Conservation (phyloP, 768 basidiomycete genomes). For the Boletus patriciae region DNA sequence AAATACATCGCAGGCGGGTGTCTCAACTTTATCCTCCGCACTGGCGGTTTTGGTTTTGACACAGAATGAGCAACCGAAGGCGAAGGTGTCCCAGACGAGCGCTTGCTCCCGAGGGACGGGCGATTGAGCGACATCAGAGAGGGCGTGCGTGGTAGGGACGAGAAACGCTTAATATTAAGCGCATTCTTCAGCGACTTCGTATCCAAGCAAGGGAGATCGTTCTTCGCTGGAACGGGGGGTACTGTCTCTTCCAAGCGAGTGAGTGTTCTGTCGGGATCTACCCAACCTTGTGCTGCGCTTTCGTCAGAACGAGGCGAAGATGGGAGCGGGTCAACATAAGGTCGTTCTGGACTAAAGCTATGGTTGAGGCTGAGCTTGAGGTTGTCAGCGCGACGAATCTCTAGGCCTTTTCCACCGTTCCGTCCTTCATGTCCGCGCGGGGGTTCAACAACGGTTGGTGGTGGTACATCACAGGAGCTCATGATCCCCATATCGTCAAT, state of each 20-base stretch:
- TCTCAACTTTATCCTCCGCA: slow-evolving; percentile 35
- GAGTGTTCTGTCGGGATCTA: slow-evolving; percentile 21
- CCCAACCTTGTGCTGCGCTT: slow-evolving; percentile 14
- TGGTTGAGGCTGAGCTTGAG: slow-evolving; percentile 2
- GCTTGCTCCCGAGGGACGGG: slow-evolving; percentile 22
- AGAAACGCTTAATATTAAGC: slow-evolving; percentile 43
- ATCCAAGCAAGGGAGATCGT: slow-evolving; percentile 24
- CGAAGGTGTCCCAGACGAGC: slow-evolving; percentile 26
- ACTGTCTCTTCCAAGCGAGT: slow-evolving; percentile 18
- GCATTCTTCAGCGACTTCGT: slow-evolving; percentile 27
- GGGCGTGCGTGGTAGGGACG: slow-evolving; percentile 66
- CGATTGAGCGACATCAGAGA: slow-evolving; percentile 48
- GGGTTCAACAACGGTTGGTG: slow-evolving; percentile 42
- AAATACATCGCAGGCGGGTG: slow-evolving; percentile 72
- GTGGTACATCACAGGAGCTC: slow-evolving; percentile 33
- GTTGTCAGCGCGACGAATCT: slow-evolving; percentile 32
- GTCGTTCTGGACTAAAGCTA: slow-evolving; percentile 16
- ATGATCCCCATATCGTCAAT: slow-evolving; percentile 42
- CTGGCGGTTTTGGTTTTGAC: slow-evolving; percentile 18
- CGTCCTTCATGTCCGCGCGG: slow-evolving; percentile 36
- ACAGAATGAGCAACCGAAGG: slow-evolving; percentile 37
- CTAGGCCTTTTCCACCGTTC: slow-evolving; percentile 26
- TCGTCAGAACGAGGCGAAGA: slow-evolving; percentile 25
- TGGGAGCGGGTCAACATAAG: slow-evolving; percentile 1
- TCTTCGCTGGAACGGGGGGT: slow-evolving; percentile 33